phyloP scores from a whole-genome alignment of 2,329 filamentous ascomycete genomes.

The Fusarium bulbicola region DNA sequence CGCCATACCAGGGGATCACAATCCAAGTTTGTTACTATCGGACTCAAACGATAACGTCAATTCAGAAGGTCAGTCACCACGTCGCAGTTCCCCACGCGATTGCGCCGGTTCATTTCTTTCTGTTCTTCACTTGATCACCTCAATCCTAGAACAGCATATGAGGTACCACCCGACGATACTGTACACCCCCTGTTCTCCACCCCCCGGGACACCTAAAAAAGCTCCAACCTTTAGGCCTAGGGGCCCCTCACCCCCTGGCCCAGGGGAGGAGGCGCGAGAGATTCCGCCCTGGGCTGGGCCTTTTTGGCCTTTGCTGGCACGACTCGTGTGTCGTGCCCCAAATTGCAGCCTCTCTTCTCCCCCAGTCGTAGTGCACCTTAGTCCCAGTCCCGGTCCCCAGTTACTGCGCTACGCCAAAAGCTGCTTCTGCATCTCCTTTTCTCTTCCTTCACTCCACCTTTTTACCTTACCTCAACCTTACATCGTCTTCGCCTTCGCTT shows the following conservation, averaged over 20 bases:
- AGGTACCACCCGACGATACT: neutral
- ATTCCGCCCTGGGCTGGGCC: conserved; percentile 44
- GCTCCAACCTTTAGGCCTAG: conserved; percentile 14
- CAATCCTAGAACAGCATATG: neutral
- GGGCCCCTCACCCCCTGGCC: conserved; percentile 39
- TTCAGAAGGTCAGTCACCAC: neutral
- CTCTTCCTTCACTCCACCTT: conserved; percentile 41
- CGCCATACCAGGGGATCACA: neutral
- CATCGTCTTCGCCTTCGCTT: conserved; percentile 37
- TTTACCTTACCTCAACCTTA: conserved; percentile 33
- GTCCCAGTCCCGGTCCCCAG: conserved; percentile 6
- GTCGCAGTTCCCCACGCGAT: neutral
- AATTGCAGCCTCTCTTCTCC: conserved; percentile 42
- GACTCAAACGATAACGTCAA: neutral
- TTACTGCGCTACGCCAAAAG: conserved; percentile 42
- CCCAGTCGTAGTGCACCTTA: conserved; percentile 15
- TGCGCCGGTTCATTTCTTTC: neutral
- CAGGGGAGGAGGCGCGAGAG: conserved; percentile 45
- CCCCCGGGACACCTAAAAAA: conserved; percentile 22
- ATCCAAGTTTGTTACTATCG: neutral
- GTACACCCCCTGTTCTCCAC: conserved; percentile 31
- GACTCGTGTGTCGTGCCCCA: conserved; percentile 46
- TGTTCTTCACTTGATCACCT: conserved; percentile 2
- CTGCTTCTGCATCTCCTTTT: conserved; percentile 45
- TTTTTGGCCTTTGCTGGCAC: conserved; percentile 44